These are phyloP conservation scores for Xylaria sp. DNA, from an alignment of 2,329 filamentous ascomycete genomes.

Conservation along the genomic window DNA sequence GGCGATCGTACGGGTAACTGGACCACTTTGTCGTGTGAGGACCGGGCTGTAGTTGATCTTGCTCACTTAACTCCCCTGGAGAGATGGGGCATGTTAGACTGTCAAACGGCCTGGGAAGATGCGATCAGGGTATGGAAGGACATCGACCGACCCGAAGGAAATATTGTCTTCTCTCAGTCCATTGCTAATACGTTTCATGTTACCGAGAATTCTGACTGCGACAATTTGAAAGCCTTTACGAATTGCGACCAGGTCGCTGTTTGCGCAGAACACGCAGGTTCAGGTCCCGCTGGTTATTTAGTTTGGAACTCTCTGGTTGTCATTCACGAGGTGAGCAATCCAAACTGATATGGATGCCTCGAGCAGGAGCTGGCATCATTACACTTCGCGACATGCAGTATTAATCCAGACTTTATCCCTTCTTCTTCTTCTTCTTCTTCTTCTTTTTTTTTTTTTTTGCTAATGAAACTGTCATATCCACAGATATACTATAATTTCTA, in stretches of 20 bases:
- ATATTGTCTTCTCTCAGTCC: not conserved
- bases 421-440: no score
- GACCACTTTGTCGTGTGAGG: not conserved
- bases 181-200: not conserved
- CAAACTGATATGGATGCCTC: no score
- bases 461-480: no score
- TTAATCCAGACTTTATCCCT: no score
- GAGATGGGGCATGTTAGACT: not conserved
- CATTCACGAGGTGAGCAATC: not conserved
- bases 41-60: not conserved
- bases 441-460: no score
- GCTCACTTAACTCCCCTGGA: not conserved
- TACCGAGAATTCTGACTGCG: not conserved
- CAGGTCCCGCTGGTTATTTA: not conserved
- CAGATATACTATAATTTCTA: not conserved
- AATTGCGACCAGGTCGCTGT: not conserved
- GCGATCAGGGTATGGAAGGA: not conserved
- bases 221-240: not conserved
- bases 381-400: no score
- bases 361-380: no score
- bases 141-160: not conserved
- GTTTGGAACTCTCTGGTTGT: not conserved
- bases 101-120: not conserved
- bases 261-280: not conserved
- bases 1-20: not conserved